Conservation (phyloP, 2,329 filamentous ascomycete genomes). For the Penicillium sp. region DNA sequence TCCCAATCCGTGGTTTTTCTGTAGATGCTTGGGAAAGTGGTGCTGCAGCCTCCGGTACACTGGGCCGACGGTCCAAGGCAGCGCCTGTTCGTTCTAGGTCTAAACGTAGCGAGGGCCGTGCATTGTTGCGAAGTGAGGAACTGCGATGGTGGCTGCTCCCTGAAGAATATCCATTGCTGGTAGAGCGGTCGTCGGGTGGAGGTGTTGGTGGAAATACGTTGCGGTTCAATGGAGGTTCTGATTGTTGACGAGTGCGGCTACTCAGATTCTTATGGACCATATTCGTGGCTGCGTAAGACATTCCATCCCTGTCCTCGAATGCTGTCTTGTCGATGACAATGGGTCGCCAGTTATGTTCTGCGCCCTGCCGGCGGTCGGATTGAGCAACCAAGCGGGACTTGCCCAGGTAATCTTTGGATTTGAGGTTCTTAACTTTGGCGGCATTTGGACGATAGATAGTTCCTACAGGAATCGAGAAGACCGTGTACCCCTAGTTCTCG, state of each 20-base stretch:
- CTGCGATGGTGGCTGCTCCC: conserved; percentile 36
- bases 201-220: conserved; percentile 97
- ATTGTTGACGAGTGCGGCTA: conserved; percentile 76
- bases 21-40: conserved; percentile 7
- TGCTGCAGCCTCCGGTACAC: conserved; percentile 2
- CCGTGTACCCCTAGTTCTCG: conserved; percentile 77
- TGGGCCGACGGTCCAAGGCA: conserved; percentile 35
- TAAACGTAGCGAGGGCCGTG: conserved; percentile 46
- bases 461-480: conserved; percentile 96
- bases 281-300: conserved; percentile 90
- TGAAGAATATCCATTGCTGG: conserved; percentile 32
- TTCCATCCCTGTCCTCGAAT: conserved; percentile 78
- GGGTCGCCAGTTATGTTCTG: conserved; percentile 79
- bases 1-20: conserved; percentile 47
- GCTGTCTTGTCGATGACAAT: conserved; percentile 53
- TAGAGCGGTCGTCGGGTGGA: conserved; percentile 82
- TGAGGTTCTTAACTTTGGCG: conserved; percentile 96
- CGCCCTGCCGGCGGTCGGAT: conserved; percentile 65
- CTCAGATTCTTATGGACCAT: conserved; percentile 83
- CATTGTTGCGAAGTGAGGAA: conserved; percentile 50
- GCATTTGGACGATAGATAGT: conserved; percentile 95
- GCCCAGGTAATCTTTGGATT: conserved; percentile 95
- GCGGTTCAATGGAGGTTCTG: conserved; percentile 74
- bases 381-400: conserved; percentile 93
- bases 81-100: conserved; percentile 38